phyloP scores from a whole-genome alignment of 73 alveolate species.

The Paramecium biaurelia region DNA sequence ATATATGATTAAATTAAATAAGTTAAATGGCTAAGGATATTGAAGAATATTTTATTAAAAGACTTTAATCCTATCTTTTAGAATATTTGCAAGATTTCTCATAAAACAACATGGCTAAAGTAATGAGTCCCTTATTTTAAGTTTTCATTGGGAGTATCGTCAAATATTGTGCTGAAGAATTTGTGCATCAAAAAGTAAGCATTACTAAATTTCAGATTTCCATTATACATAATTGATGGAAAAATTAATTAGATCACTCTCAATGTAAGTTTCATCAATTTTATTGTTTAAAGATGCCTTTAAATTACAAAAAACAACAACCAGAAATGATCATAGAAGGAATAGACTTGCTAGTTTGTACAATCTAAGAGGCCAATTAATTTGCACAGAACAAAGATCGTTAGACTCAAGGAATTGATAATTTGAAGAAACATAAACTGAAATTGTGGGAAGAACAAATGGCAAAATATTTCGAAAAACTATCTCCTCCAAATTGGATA shows the following conservation, averaged over 20 bases:
- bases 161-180: slow-evolving; percentile 3
- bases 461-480: slow-evolving; percentile 25
- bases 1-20: not conserved
- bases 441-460: slow-evolving; percentile 47
- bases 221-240: slow-evolving; percentile 25
- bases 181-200: slow-evolving; percentile 25
- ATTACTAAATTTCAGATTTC: slow-evolving; percentile 1
- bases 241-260: not conserved
- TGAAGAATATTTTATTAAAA: slow-evolving; percentile 22
- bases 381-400: not conserved
- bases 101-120: slow-evolving; percentile 38
- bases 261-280: not conserved
- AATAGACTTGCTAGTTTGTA: slow-evolving; percentile 3
- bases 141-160: slow-evolving; percentile 5
- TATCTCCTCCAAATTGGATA: slow-evolving; percentile 51
- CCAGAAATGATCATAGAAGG: slow-evolving; percentile 43
- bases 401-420: not conserved
- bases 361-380: not conserved
- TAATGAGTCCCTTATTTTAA: not conserved
- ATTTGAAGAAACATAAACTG: slow-evolving; percentile 31
- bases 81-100: slow-evolving; percentile 44
- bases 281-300: slow-evolving; percentile 35
- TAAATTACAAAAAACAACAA: slow-evolving; percentile 11
- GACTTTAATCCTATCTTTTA: slow-evolving; percentile 22
- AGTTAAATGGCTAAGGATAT: slow-evolving; percentile 39